Conservation (phyloP, 495 filamentous ascomycete species). For the Staphylotrichum longicolle region DNA sequence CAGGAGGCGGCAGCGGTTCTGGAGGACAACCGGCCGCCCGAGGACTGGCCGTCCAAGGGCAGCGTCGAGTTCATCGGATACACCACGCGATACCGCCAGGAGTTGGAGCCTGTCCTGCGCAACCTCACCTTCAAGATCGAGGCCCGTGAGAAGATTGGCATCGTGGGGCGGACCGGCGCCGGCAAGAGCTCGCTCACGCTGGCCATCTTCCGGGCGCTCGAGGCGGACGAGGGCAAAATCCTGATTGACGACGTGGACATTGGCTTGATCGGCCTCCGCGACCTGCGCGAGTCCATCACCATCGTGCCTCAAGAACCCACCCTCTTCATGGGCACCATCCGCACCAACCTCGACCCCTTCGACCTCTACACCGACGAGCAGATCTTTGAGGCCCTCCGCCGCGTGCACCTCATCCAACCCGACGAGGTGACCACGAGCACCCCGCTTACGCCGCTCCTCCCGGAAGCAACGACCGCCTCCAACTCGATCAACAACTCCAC, state of each 20-base stretch:
- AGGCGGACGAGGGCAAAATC: conserved; percentile 88
- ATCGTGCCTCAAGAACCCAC: conserved; percentile 99
- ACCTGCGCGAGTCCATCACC: conserved; percentile 89
- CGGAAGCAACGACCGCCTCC: conserved; percentile 20
- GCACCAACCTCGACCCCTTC: conserved; percentile 95
- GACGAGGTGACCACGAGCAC: conserved; percentile 34
- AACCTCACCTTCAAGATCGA: conserved; percentile 82
- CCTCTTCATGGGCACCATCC: conserved; percentile 91
- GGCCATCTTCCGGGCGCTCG: conserved; percentile 94
- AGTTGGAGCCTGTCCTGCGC: conserved; percentile 81
- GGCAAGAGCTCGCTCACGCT: conserved; percentile 96
- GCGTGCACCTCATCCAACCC: conserved; percentile 83
- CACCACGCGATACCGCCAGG: conserved; percentile 81
- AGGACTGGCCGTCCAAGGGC: conserved; percentile 83
- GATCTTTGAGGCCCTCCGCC: conserved; percentile 80
- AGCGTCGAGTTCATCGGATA: conserved; percentile 85
- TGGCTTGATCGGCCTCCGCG: conserved; percentile 79
- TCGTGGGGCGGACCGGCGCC: conserved; percentile 94
- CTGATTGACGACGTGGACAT: conserved; percentile 89
- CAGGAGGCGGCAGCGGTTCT: conserved; percentile 83
- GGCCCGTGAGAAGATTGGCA: conserved; percentile 89
- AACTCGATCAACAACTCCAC: conserved; percentile 14
- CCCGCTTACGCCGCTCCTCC: conserved; percentile 19
- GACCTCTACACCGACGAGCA: conserved; percentile 85
- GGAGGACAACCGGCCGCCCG: conserved; percentile 69